A percentile compares a stretch with the other conserved stretches of the same genome.
phyloP scores from a whole-genome alignment of 106 monocot species.

The Platanthera zijinensis region DNA sequence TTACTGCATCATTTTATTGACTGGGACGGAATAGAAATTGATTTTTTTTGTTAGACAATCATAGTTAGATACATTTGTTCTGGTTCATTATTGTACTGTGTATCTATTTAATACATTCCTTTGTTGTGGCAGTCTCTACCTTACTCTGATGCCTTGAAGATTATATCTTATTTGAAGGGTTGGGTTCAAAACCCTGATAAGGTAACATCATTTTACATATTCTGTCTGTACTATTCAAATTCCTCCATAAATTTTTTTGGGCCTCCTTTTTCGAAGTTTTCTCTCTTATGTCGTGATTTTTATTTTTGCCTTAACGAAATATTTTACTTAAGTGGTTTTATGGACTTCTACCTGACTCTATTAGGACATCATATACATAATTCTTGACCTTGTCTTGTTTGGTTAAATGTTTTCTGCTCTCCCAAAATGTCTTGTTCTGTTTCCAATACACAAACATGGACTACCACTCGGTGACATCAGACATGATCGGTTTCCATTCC shows the following conservation, averaged over 20 bases:
- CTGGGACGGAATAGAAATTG: background rate
- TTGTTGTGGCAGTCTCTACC: conserved; percentile 68
- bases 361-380: background rate
- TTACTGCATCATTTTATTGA: background rate
- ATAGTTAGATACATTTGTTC: background rate
- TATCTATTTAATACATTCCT: background rate
- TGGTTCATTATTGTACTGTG: background rate
- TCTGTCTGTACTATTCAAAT: background rate
- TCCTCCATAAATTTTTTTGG: background rate
- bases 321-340: background rate
- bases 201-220: conserved; percentile 27
- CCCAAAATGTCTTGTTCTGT: background rate
- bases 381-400: background rate
- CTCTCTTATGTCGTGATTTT: background rate
- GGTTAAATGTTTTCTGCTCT: background rate
- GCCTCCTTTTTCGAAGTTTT: background rate
- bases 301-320: background rate
- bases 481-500: background rate
- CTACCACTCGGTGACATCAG: background rate
- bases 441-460: background rate
- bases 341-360: background rate
- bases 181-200: conserved; percentile 70
- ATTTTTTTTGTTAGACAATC: background rate
- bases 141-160: conserved; percentile 83
- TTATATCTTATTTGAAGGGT: conserved; percentile 78